A percentile compares a stretch with the other conserved stretches of the same genome.
These are phyloP conservation scores for Rubus idaeus DNA, from an alignment of 306 rosid species.

Conservation along the genomic window DNA sequence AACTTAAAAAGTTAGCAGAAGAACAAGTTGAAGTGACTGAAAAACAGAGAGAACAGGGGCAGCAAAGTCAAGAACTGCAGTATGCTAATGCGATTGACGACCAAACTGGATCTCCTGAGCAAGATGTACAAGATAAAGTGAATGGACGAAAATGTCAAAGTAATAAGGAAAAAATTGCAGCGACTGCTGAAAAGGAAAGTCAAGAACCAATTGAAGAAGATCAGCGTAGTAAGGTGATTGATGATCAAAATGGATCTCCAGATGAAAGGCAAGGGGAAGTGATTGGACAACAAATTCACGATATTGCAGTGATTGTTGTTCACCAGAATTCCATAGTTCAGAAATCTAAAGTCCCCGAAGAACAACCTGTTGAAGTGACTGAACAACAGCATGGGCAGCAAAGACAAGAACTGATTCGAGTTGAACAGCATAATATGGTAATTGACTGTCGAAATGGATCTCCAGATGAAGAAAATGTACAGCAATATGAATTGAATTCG, in stretches of 20 bases:
- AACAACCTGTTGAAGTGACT: neutral
- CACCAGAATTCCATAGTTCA: neutral
- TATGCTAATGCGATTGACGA: neutral
- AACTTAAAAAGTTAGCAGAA: neutral
- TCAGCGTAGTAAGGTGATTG: neutral
- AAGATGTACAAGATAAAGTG: neutral
- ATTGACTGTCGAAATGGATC: too few species aligned
- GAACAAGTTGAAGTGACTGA: constrained; percentile 14
- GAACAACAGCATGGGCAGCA: neutral
- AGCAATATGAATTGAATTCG: too few species aligned
- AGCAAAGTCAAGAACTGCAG: neutral
- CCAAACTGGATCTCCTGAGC: constrained; percentile 2
- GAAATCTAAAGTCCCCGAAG: neutral
- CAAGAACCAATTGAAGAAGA: neutral
- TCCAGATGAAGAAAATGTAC: too few species aligned
- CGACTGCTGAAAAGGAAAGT: neutral
- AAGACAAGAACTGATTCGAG: too few species aligned
- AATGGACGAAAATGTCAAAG: neutral
- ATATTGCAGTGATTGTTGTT: constrained; percentile 6
- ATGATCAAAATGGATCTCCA: constrained; percentile 5
- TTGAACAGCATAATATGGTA: too few species aligned
- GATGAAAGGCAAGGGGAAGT: neutral
- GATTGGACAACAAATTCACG: neutral
- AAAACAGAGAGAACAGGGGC: neutral
- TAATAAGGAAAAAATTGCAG: too few species aligned